Base-by-base conservation (phyloP, 768 basidiomycete genomes). In the Pisolithus marmoratus region DNA sequence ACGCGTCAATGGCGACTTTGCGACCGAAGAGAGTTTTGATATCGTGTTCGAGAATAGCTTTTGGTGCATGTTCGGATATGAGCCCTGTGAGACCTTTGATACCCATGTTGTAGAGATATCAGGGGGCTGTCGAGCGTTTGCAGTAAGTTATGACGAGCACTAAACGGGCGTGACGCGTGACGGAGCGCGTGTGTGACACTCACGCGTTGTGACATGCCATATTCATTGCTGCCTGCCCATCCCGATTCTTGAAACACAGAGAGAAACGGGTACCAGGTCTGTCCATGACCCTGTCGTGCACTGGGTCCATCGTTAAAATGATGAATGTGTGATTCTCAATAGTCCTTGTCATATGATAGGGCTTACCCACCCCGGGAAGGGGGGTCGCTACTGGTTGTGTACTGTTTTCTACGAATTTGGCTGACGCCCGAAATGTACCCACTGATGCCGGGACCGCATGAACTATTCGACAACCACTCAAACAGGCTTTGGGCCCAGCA, bases 1-100 rank as follows among this genome's bases (percentile, higher is more conserved):
- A 94, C 65, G 96, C 96, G 76, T 99, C 96, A 58, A 99, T 92
- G 53, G 95, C 95, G 58, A 98, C 94, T 74, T 97, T 98, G 60
- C 96, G 85, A 2, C 96, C 95, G 59, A 99, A 98, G 41, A 99
- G 84, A 23, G 91, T 94, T 73, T 96, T 95, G 51, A 97, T 97
- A 37, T 95, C 91, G 65, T 94, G 91, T 60, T 94, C 92, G 68
- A 67, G 80, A 60, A 96, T 92, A 8, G 89, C 76, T 47, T 77
- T 82, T 1, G 96, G 96, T 6, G 96, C 92, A 70, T 95, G 84
- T 63, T 97, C 88, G 8, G 83, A 84, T 54, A 99, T 77, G 20
- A 99, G 78, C 9, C 80, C 87, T 12, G 94, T 97, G 29, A 99
- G 78, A 23, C 96, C 94, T 73, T 96, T 96, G 74, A 96, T 95